Conservation (phyloP, 148 eudicot genomes). For the Nyssa sinensis region DNA sequence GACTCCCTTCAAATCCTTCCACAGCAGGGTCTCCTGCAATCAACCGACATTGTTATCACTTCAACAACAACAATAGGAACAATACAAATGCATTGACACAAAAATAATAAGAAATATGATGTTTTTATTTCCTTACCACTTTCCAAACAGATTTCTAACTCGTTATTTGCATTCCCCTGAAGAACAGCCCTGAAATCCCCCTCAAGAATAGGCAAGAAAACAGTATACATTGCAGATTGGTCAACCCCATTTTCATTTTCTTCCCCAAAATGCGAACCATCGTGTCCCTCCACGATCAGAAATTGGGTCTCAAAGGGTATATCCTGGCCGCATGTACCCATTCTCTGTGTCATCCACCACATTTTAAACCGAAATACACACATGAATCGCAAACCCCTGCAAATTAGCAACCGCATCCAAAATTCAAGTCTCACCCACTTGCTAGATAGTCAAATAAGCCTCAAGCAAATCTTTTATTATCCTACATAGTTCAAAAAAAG, state of each 20-base stretch:
- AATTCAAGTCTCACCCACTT: neutral
- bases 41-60: neutral
- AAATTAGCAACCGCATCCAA: neutral
- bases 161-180: slow-evolving; percentile 70
- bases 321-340: slow-evolving; percentile 67
- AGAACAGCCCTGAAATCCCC: slow-evolving; percentile 89
- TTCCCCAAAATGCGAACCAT: slow-evolving; percentile 29
- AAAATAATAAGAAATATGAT: neutral
- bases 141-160: slow-evolving; percentile 80
- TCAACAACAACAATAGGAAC: neutral
- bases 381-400: slow-evolving; percentile 79
- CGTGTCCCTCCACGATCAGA: slow-evolving; percentile 56
- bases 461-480: neutral
- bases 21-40: slow-evolving; percentile 76
- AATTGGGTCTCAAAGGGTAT: slow-evolving; percentile 85
- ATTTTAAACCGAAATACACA: slow-evolving; percentile 80
- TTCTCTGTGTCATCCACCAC: slow-evolving; percentile 97
- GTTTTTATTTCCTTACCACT: slow-evolving; percentile 48
- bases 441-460: neutral
- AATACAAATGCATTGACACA: neutral
- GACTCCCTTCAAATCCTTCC: slow-evolving; percentile 70
- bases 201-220: slow-evolving; percentile 80
- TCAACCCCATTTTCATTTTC: slow-evolving; percentile 15
- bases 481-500: too few relatives aligned
- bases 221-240: slow-evolving; percentile 43